Evolutionary conservation across 257 asterid genomes (phyloP).

Genomic region (Nicotiana knightiana): DNA sequence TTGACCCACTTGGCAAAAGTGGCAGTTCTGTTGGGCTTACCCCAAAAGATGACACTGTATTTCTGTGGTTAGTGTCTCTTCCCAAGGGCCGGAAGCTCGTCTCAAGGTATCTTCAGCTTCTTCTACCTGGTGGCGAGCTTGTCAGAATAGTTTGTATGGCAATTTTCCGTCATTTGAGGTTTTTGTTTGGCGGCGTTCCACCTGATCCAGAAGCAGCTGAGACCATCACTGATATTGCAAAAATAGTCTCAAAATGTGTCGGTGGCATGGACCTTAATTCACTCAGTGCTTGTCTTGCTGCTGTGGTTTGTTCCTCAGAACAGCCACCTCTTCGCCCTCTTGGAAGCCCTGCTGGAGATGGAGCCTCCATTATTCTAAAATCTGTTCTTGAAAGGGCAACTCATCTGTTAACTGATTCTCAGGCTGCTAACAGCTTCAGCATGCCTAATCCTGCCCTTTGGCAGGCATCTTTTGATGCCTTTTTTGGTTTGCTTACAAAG

Average conservation of each 20-base stretch:
- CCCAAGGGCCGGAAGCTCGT: constrained; percentile 44
- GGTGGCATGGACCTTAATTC: constrained; percentile 39
- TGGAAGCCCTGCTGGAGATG: constrained; percentile 49
- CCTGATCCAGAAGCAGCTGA: constrained; percentile 30
- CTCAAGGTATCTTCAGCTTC: constrained; percentile 36
- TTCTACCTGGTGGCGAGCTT: constrained; percentile 39
- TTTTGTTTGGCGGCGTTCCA: constrained; percentile 31
- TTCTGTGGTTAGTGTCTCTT: constrained; percentile 38
- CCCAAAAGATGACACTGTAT: constrained; percentile 39
- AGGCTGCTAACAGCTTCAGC: constrained; percentile 28
- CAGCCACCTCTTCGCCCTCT: constrained; percentile 48
- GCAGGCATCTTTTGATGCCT: constrained; percentile 50
- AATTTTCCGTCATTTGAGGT: constrained; percentile 35
- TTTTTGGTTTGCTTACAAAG: constrained; percentile 34
- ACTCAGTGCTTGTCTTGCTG: constrained; percentile 43
- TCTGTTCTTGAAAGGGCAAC: constrained; percentile 45
- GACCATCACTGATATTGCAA: constrained; percentile 26
- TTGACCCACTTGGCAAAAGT: constrained; percentile 40
- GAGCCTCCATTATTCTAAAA: constrained; percentile 39
- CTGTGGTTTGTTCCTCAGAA: constrained; percentile 42
- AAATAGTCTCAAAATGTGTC: constrained; percentile 23
- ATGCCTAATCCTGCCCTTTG: constrained; percentile 38
- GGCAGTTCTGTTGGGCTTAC: constrained; percentile 27
- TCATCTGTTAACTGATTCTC: constrained; percentile 33
- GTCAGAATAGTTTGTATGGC: constrained; percentile 47